Evolutionary conservation across 164 flowering plant genomes (phyloP).

Genomic region (Stephania yunnanensis): DNA sequence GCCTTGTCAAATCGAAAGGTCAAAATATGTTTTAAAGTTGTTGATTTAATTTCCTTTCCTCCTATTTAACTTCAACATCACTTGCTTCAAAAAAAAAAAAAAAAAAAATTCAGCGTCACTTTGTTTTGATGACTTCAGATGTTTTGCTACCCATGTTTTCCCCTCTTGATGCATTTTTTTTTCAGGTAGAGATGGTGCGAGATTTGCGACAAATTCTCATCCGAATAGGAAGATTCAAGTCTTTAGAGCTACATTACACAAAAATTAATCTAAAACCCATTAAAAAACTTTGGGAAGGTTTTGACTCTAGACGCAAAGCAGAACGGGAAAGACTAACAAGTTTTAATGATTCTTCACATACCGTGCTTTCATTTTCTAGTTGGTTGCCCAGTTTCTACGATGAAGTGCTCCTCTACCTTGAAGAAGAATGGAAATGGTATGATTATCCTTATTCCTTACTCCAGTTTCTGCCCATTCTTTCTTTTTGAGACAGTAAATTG

Average conservation of each 20-base stretch:
- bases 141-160: background rate
- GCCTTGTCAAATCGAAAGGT: constrained; percentile 90
- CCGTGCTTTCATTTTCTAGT: constrained; percentile 49
- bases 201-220: constrained; percentile 79
- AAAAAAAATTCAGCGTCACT: background rate
- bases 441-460: background rate
- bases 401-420: constrained; percentile 88
- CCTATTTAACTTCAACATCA: background rate
- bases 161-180: background rate
- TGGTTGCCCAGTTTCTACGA: constrained; percentile 97
- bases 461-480: background rate
- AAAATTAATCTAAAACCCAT: constrained; percentile 84
- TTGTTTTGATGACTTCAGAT: background rate
- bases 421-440: constrained; percentile 99
- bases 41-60: constrained; percentile 1
- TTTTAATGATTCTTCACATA: constrained; percentile 36
- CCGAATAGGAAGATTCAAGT: constrained; percentile 89
- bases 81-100: background rate
- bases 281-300: constrained; percentile 86
- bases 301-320: constrained; percentile 52
- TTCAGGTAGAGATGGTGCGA: constrained; percentile 77
- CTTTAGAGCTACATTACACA: constrained; percentile 70
- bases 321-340: constrained; percentile 51
- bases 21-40: background rate
- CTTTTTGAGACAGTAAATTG: background rate